Conservation (phyloP, 1,284 basidiomycete species). For the Puccinia hordei region DNA sequence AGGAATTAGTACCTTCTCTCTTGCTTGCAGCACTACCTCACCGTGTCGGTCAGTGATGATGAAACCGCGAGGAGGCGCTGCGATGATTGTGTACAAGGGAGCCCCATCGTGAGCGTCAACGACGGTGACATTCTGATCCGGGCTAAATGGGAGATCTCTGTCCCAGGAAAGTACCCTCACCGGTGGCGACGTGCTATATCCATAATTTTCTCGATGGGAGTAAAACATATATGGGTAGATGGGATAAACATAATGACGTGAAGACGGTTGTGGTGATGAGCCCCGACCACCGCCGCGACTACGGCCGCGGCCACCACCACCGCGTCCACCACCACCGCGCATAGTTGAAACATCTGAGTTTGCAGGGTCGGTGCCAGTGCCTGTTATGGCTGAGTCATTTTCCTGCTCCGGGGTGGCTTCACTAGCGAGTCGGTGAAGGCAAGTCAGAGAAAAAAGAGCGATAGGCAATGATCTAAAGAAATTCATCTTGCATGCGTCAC, state of each 20-base stretch:
- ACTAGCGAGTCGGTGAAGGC: background rate
- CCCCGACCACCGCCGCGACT: too few relatives aligned
- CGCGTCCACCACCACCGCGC: background rate
- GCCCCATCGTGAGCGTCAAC: background rate
- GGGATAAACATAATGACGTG: too few relatives aligned
- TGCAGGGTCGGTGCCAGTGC: background rate
- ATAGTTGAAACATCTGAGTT: background rate
- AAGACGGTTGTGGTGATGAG: background rate
- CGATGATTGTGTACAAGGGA: background rate
- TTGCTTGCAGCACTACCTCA: background rate
- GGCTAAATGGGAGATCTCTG: background rate
- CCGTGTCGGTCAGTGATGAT: background rate
- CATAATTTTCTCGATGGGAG: background rate
- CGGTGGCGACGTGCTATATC: background rate
- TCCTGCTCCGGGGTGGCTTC: background rate
- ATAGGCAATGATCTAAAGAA: background rate
- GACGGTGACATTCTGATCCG: background rate
- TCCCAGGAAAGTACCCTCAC: background rate
- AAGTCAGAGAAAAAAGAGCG: background rate
- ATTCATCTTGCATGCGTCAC: background rate
- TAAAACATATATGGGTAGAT: background rate
- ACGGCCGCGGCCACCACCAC: background rate
- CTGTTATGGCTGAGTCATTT: background rate
- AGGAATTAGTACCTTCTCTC: background rate
- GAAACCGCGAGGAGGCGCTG: background rate